Conservation (phyloP, 768 basidiomycete genomes). For the Auricularia auricula-judae region DNA sequence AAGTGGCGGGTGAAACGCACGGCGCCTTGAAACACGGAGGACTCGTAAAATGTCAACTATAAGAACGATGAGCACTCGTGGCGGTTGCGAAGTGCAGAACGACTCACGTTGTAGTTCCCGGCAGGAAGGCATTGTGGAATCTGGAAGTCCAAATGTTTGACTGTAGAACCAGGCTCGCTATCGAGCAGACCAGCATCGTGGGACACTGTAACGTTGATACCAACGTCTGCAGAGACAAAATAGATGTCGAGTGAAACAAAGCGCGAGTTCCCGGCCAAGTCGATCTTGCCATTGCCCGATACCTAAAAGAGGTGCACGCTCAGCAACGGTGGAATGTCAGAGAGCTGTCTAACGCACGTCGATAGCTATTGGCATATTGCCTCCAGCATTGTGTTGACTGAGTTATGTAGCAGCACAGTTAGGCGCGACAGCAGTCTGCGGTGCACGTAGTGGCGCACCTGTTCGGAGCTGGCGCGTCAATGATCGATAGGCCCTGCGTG, state of each 20-base stretch:
- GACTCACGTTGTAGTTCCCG: conserved; percentile 2
- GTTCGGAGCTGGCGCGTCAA: conserved; percentile 3
- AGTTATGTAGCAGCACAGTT: neutral
- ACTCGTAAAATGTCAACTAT: conserved; percentile 5
- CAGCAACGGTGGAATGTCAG: neutral
- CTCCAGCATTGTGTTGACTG: neutral
- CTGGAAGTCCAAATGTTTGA: conserved; percentile 9
- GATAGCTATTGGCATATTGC: neutral
- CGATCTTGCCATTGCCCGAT: conserved; percentile 1
- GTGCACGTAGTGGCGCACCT: neutral
- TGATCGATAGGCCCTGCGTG: conserved; percentile 3
- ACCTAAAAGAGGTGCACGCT: neutral
- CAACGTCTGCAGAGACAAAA: neutral
- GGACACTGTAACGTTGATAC: conserved; percentile 2
- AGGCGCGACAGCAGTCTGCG: neutral
- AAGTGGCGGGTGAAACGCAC: neutral
- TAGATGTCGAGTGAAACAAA: conserved; percentile 2
- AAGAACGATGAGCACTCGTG: neutral
- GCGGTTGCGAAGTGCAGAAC: neutral
- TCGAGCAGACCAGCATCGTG: conserved; percentile 1
- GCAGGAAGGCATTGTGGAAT: conserved; percentile 14
- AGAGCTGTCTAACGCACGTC: neutral
- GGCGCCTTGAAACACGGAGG: conserved; percentile 1
- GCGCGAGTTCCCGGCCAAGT: neutral
- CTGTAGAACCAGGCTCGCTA: conserved; percentile 3